Evolutionary conservation across 306 rosid species (phyloP), one percentile per base, ranked within the genome.

Genomic region (Ceratonia siliqua): DNA sequence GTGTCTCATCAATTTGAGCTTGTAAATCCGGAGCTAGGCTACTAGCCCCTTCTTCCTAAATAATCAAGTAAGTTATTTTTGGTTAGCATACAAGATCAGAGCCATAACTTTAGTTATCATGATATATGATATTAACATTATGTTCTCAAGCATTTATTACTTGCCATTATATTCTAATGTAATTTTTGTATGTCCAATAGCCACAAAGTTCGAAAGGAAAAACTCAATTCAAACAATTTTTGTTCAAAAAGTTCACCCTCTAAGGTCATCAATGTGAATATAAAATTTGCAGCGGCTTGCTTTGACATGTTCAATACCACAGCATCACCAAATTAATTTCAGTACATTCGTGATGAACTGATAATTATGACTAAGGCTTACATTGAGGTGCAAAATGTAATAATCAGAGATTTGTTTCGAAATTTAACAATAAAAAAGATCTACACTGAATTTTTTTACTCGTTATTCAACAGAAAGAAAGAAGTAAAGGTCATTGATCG

Each of bases 21-120:
- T 88, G 97, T 70, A 94, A 84, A 85, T 92, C 97, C 10, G 97
- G 96, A 33, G 97, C 97, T 77, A 94, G 93, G 87, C 68, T 87
- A 85, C 93, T 94, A 48, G 98, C 98, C 42, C 97, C 97, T 86
- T 94, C 99, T 73, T 94, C 99, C 99, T 94, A 77, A 77, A 85
- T 41, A 50, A 45, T 50, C 77, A 74, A 52, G 70, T 13, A 70
- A 57, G 73, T 59, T 69, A 62, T 64, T 41, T 17, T 22, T 53
- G 20, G 30, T 39, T 58, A 76, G 38, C 68, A 63, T 70, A 57
- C 72, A 33, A 67, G 56, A 76, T 67, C 30, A 38, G 43, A 52
- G 70, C 58, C 21, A 24, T 35, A 76, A 35, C 57, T 59, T 27
- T 4, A 58, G 48, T 25, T 45, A 39, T 67, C 68, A 72, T 63